A percentile compares a stretch with the other conserved stretches of the same genome.
These are phyloP conservation scores for Kingdonia uniflora DNA, from an alignment of 164 flowering plant genomes.

Conservation along the genomic window DNA sequence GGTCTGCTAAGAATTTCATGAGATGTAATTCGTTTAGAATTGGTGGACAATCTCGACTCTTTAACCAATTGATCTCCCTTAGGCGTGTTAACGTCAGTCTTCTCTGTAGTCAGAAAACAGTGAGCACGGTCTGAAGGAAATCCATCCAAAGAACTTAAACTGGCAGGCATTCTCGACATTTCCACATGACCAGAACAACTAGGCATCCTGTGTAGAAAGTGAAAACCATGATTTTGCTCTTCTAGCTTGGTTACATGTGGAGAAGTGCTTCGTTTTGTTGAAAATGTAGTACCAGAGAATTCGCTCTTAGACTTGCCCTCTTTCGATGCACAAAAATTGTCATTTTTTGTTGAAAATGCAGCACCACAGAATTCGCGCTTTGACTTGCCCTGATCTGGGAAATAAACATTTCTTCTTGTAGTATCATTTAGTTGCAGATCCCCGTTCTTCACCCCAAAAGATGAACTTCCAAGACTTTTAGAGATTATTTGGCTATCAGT, in stretches of 20 bases:
- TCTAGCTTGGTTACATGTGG: slow-evolving; percentile 7
- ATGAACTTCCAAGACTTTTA: slow-evolving; percentile 8
- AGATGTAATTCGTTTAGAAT: slow-evolving; percentile 23
- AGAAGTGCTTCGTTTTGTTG: slow-evolving; percentile 13
- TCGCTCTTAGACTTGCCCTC: slow-evolving; percentile 13
- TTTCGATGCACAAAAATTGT: slow-evolving; percentile 8
- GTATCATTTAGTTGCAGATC: slow-evolving; percentile 15
- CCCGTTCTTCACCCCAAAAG: slow-evolving; percentile 12
- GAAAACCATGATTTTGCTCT: slow-evolving; percentile 11
- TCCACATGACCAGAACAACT: slow-evolving; percentile 15
- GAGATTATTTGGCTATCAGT: slow-evolving; percentile 4
- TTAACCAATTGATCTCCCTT: slow-evolving; percentile 20
- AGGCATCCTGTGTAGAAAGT: slow-evolving; percentile 10
- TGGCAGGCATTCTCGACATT: slow-evolving; percentile 20
- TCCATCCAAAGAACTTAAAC: slow-evolving; percentile 28
- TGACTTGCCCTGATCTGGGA: slow-evolving; percentile 2
- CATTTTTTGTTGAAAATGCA: no score
- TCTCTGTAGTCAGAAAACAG: slow-evolving; percentile 31
- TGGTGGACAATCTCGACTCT: slow-evolving; percentile 21
- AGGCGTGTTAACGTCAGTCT: slow-evolving; percentile 24
- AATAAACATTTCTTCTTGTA: slow-evolving; percentile 14
- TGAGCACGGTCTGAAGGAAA: slow-evolving; percentile 25
- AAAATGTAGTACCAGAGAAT: slow-evolving; percentile 11
- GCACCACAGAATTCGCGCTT: no score
- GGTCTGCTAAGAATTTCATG: slow-evolving; percentile 18